phyloP scores from a whole-genome alignment of 495 filamentous ascomycete genomes.

The Parachaetomium inaequale region DNA sequence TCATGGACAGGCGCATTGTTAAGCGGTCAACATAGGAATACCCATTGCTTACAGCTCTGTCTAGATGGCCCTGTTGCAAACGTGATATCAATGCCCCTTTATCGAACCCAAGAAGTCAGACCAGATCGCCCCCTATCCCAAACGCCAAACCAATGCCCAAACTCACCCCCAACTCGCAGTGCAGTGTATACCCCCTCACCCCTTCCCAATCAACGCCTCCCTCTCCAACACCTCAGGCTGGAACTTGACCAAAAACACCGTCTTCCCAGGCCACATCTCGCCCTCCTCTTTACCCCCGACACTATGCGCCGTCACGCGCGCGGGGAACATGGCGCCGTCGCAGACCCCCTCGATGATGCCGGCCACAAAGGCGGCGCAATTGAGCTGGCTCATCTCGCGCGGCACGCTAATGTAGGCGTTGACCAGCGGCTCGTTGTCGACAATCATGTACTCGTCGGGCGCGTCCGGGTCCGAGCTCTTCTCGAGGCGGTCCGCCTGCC shows the following conservation, averaged over 20 bases:
- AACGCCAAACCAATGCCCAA: constrained; percentile 30
- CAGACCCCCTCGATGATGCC: constrained; percentile 94
- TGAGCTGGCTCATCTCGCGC: constrained; percentile 90
- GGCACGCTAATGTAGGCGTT: constrained; percentile 91
- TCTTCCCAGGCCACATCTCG: constrained; percentile 89
- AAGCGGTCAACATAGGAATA: constrained; percentile 2
- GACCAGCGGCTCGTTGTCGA: constrained; percentile 93
- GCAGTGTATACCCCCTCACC: constrained; percentile 15
- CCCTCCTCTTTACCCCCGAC: constrained; percentile 69
- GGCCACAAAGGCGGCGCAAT: constrained; percentile 93
- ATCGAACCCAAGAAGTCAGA: not conserved
- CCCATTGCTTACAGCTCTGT: not conserved
- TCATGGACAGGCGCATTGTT: not conserved
- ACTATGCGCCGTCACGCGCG: constrained; percentile 87
- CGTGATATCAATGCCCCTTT: not conserved
- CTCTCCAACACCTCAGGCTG: constrained; percentile 82
- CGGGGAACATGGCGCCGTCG: constrained; percentile 84
- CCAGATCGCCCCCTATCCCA: constrained; percentile 2
- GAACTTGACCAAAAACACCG: constrained; percentile 92
- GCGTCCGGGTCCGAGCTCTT: constrained; percentile 74
- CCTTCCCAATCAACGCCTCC: constrained; percentile 61
- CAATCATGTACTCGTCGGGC: constrained; percentile 95
- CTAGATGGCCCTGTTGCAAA: not conserved
- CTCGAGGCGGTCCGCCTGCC: constrained; percentile 87
- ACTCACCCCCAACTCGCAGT: not conserved